Conservation (phyloP, 495 filamentous ascomycete species). For the Neurospora sublineolata region DNA sequence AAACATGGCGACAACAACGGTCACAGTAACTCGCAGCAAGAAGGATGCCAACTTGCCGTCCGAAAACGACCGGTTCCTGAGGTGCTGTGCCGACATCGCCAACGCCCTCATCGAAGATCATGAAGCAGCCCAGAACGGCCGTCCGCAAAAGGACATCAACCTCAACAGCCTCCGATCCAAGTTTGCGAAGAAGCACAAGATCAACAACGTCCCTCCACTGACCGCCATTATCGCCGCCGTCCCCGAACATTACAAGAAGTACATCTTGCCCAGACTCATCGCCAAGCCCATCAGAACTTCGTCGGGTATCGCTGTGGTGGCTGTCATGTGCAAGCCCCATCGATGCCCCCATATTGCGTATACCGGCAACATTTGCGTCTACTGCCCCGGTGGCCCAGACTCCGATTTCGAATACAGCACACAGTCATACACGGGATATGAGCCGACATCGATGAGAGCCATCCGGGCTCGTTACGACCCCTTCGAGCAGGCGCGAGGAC, state of each 20-base stretch:
- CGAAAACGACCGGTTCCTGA: conserved; percentile 86
- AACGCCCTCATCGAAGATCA: conserved; percentile 87
- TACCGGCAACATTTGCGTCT: conserved; percentile 98
- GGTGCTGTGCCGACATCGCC: conserved; percentile 90
- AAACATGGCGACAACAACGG: conserved; percentile 34
- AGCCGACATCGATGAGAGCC: conserved; percentile 95
- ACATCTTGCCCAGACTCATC: conserved; percentile 87
- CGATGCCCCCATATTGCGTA: conserved; percentile 94
- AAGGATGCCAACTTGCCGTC: conserved; percentile 59
- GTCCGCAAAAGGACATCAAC: conserved; percentile 75
- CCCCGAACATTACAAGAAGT: conserved; percentile 98
- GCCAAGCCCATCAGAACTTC: conserved; percentile 93
- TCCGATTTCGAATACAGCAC: conserved; percentile 98
- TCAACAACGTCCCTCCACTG: conserved; percentile 75
- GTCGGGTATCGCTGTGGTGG: conserved; percentile 96
- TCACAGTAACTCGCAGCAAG: conserved; percentile 40
- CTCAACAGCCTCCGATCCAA: conserved; percentile 81
- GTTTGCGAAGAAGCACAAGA: conserved; percentile 79
- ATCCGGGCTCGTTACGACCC: conserved; percentile 96
- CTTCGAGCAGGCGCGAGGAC: conserved; percentile 90
- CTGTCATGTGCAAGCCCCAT: conserved; percentile 99
- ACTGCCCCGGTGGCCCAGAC: conserved; percentile 93
- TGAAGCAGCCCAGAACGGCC: conserved; percentile 62
- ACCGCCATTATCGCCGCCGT: conserved; percentile 96
- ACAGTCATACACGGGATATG: conserved; percentile 95